Evolutionary conservation across 179 eudicot genomes (phyloP), one percentile per base, ranked within the genome.

Genomic region (Silene coronaria): DNA sequence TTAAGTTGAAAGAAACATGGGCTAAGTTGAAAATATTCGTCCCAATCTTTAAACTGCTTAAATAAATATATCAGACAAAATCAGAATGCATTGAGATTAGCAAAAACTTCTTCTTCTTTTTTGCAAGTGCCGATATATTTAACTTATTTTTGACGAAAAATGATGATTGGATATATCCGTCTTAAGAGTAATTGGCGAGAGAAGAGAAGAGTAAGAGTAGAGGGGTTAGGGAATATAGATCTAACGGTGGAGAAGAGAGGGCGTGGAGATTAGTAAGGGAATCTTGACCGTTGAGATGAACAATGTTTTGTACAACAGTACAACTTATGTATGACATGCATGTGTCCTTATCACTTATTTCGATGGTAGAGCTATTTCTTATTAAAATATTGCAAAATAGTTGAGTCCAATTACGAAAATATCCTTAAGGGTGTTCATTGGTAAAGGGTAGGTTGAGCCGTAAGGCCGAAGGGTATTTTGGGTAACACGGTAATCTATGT

Each of bases 281-380:
- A 87, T 87, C 85, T 65, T 27, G 82, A 76, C 83, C 92, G 87
- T 85, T 66, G 81, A 84, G 63, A 75, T 28, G 27, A 7, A 75
- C 13, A 59, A 24, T 13, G 80, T 38, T 32, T 57, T 32, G 30
- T 65, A 34, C 48, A 30, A 32, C 45, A 8, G 66, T 57, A 23
- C 64, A 42, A 70, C 70, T 60, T 71, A 78, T 62, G 70, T 73
- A 61, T 73, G 73, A 78, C 84, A 83, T 82, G 89, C 87, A 83
- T 88, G 82, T 88, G 85, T 87, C 86, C 75, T 84, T 86, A 57
- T 88, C 91, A 77, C 86, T 74, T 79, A 14, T 73, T 77, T 77
- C 83, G 75, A 81, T 77, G 83, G 70, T 74, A 17, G 79, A 76
- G 77, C 74, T 64, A 75, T 75, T 68, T 72, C 59, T 70, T 66